A percentile compares a stretch with the other conserved stretches of the same genome.
Conservation (phyloP, 371 early-diverging fungal species). For the Apophysomyces ossiformis region DNA sequence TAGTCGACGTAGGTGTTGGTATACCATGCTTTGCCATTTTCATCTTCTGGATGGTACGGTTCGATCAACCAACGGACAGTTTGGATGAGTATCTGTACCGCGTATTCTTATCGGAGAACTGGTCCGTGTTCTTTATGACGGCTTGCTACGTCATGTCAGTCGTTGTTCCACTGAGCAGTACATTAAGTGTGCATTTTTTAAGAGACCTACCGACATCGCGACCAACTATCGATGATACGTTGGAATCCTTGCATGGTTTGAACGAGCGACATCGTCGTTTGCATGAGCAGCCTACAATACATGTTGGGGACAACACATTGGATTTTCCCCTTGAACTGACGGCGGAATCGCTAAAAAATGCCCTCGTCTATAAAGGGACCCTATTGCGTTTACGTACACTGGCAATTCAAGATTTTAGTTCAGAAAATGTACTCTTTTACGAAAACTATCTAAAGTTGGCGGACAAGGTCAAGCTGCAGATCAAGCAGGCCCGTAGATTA, state of each 20-base stretch:
- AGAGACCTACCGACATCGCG: background rate
- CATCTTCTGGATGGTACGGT: constrained; percentile 26
- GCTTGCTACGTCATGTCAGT: constrained; percentile 31
- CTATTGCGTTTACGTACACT: constrained; percentile 28
- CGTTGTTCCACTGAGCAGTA: constrained; percentile 26
- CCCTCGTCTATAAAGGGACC: constrained; percentile 25
- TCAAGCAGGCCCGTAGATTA: background rate
- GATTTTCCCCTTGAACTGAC: constrained; percentile 14
- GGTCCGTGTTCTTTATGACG: constrained; percentile 28
- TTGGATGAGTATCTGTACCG: background rate
- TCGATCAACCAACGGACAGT: background rate
- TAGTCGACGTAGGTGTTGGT: constrained; percentile 26
- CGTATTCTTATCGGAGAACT: constrained; percentile 24
- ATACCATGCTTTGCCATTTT: constrained; percentile 33
- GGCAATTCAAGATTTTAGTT: constrained; percentile 49
- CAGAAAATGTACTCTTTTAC: constrained; percentile 46
- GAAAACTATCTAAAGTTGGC: constrained; percentile 35
- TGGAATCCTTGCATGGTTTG: background rate
- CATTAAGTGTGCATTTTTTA: background rate
- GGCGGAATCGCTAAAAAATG: constrained; percentile 30
- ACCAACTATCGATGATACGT: background rate
- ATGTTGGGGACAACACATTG: background rate
- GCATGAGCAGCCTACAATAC: background rate
- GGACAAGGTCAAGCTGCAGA: constrained; percentile 17
- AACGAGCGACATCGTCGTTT: background rate